These are phyloP conservation scores for Solanum peruvianum DNA, from an alignment of 257 asterid species.

Conservation along the genomic window DNA sequence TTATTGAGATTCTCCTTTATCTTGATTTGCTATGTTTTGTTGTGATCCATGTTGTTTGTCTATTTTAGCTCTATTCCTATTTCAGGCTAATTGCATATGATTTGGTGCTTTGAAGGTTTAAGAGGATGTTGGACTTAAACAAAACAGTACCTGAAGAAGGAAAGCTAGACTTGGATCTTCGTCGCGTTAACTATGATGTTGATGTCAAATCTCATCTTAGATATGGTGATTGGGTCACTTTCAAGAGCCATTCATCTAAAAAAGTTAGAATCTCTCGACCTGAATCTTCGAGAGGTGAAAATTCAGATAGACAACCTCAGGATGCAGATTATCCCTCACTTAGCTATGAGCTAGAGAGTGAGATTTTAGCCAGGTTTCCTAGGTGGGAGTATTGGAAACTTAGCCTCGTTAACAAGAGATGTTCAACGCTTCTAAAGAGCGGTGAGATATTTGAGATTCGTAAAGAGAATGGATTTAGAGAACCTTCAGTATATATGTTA, in stretches of 20 bases:
- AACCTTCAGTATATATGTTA: constrained; percentile 59
- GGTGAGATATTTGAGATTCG: constrained; percentile 54
- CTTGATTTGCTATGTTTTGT: not conserved
- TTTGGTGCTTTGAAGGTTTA: constrained; percentile 3
- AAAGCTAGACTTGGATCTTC: constrained; percentile 4
- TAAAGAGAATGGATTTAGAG: constrained; percentile 28
- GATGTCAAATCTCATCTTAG: constrained; percentile 1
- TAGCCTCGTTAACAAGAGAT: constrained; percentile 41
- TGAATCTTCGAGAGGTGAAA: not conserved
- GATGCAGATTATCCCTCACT: constrained; percentile 83
- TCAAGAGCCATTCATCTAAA: constrained; percentile 7
- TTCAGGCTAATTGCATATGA: not conserved
- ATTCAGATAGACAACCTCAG: constrained; percentile 38
- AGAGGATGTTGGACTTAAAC: constrained; percentile 19
- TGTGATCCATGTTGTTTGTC: not conserved
- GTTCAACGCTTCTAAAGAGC: constrained; percentile 27
- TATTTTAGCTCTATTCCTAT: not conserved
- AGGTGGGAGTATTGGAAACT: constrained; percentile 56
- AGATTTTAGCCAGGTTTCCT: constrained; percentile 62
- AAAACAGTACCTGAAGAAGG: constrained; percentile 10
- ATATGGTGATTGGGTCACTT: constrained; percentile 4
- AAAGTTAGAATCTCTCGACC: constrained; percentile 13
- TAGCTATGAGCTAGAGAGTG: constrained; percentile 47
- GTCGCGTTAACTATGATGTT: not conserved
- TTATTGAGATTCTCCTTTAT: not conserved